A percentile compares a stretch with the other conserved stretches of the same genome.
phyloP scores from a whole-genome alignment of 2,329 filamentous ascomycete species.

The Clathrospora elynae region DNA sequence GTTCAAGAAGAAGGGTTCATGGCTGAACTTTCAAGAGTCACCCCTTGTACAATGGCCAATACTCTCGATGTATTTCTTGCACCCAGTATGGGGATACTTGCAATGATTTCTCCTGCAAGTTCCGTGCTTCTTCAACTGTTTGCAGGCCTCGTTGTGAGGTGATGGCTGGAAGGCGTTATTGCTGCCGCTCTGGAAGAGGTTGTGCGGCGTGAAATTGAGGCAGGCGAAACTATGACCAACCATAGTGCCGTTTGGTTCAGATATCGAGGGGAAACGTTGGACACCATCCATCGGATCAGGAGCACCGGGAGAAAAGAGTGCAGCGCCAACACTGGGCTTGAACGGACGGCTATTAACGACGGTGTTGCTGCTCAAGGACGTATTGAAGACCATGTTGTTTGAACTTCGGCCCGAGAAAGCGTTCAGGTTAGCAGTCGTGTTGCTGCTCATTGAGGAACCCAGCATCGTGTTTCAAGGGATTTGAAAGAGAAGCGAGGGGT shows the following conservation, averaged over 20 bases:
- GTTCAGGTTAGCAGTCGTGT: neutral
- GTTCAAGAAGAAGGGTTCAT: slow-evolving; percentile 9
- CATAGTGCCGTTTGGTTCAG: too few relatives aligned
- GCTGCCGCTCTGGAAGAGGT: too few relatives aligned
- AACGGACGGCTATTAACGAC: neutral
- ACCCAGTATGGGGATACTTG: slow-evolving; percentile 1
- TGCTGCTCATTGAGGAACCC: neutral
- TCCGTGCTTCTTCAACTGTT: slow-evolving; percentile 1
- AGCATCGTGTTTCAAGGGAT: neutral
- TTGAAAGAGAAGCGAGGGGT: too few relatives aligned
- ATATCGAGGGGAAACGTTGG: too few relatives aligned
- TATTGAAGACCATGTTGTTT: neutral
- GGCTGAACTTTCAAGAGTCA: slow-evolving; percentile 1
- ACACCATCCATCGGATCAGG: too few relatives aligned
- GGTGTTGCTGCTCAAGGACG: neutral
- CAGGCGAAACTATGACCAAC: too few relatives aligned
- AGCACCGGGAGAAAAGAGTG: too few relatives aligned
- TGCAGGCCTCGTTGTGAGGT: slow-evolving; percentile 1
- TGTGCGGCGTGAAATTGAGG: too few relatives aligned
- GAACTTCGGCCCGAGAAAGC: neutral
- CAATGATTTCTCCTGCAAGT: slow-evolving; percentile 1
- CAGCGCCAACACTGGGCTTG: too few relatives aligned
- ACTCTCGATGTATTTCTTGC: slow-evolving; percentile 1
- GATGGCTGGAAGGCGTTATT: neutral
- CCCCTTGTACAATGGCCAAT: slow-evolving; percentile 1